Evolutionary conservation across 805 yeast species (phyloP), one percentile per base, ranked within the genome.

Genomic region (Lipomyces yamadae): DNA sequence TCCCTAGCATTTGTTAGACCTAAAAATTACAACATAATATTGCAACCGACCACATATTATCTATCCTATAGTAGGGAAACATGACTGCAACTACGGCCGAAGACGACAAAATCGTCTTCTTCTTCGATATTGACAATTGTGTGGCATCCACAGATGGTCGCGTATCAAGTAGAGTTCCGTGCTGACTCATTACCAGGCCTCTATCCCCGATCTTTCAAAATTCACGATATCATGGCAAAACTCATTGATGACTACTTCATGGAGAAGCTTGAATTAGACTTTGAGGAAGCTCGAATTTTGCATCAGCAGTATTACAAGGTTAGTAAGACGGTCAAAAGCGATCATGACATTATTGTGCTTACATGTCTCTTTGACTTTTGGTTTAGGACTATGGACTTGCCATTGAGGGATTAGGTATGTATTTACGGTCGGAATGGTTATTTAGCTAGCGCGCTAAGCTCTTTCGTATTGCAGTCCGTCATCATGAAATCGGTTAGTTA

Each of bases 41-140:
- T 24, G 24, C 24, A 24, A 1, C 24, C 24, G 24, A 24, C 24
- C 24, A 24, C 24, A 24, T 24, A 24, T 24, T 24, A 24, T 24
- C 24, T 24, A 24, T 24, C 24, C 24, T 24, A 24, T 24, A 24
- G 24, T 42, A 13, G 24, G 15, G 18, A 4, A 42, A 42, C 7
- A 42, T 42, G 48, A 42, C 48, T 6, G 48, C 48, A n/a, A 5
- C 48, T 15, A 42, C 48, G 8, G 56, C 59, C 57, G 29, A 34
- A 11, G 72, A 69, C 53, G 67, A 69, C 15, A 57, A 66, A 34
- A 56, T 56, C 35, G 78, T 76, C 5, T 91, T 95, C 78, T 92
- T 87, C 78, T 94, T 94, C 74, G 99, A 94, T 76, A 92, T 94
- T 63, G 99, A 94, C 80, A 94, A 94, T 77, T 92, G 98, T 76